Base-by-base conservation (phyloP, 352 stramenopile species). In the Thalassiosira livingstoniorum region DNA sequence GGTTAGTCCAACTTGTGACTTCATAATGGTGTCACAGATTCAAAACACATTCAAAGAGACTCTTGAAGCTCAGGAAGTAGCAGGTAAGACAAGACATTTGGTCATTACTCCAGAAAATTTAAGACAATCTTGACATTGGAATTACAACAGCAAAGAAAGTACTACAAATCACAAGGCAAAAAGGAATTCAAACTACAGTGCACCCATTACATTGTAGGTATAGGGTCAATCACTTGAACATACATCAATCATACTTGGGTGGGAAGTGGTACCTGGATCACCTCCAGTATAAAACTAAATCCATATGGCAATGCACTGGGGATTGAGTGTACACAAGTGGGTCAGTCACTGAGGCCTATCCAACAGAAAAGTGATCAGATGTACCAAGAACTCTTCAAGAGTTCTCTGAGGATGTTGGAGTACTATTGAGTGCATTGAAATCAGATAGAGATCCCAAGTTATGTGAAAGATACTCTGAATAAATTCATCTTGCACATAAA, bases 181-280 rank as follows among this genome's bases (percentile, higher is more conserved):
- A 53, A 23, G 66, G 66, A 4, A 45, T 73, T 2, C 23, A 47
- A 10, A 47, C 23, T 62, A 47, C 64, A 32, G 27, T 45, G 2
- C 43, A 65, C 35, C 66, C 66, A 42, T 21, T 70, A 25, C n/a
- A 1, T n/a, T 23, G 62, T 4, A n/a, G 62, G 25, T 70, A 70
- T 45, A 25, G 37, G n/a, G 62, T 70, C 25, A 27, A 70, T 35
- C 62, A 70, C 18, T 27, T 58, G 0, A 45, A 70, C 25, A 27
- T 70, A n/a, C 62, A 70, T 25, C 3, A 34, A 15, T 42, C 15
- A 27, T 11, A 35, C n/a, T 18, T 70, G 15, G 23, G n/a, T 21
- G 62, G 62, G 3, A 21, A 55, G 34, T 76, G 53, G 53, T 47
- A 25, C 0, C 27, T 53, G 2, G 66, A 75, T 18, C 29, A 42